These are phyloP conservation scores for Capsella bursapastoris DNA, from an alignment of 345 rosid species.

Conservation along the genomic window DNA sequence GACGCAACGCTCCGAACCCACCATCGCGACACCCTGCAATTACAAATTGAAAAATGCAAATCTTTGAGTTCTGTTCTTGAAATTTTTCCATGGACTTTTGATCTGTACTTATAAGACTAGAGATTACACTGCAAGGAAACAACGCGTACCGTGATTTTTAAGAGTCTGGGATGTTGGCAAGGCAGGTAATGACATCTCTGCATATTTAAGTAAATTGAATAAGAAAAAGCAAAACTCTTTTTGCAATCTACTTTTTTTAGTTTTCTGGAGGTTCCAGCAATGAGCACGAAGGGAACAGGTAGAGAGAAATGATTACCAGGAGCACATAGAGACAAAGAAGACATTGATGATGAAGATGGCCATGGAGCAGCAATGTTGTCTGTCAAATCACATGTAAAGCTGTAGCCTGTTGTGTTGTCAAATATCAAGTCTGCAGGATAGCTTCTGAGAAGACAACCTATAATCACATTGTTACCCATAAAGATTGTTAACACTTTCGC, in stretches of 20 bases:
- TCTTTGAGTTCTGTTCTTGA: conserved; percentile 10
- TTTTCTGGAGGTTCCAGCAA: not conserved
- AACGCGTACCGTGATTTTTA: conserved; percentile 62
- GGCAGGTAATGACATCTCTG: conserved; percentile 99
- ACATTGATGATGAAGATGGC: conserved; percentile 87
- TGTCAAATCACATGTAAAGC: conserved; percentile 93
- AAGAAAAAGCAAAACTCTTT: conserved; percentile 10
- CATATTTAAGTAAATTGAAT: conserved; percentile 36
- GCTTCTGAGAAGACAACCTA: conserved; percentile 93
- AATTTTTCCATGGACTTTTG: not conserved
- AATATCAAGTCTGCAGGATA: conserved; percentile 77
- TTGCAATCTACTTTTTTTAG: not conserved
- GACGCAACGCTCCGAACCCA: conserved; percentile 50
- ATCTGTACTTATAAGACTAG: conserved; percentile 1
- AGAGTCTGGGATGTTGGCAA: conserved; percentile 80
- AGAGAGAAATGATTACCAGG: conserved; percentile 60
- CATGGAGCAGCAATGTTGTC: conserved; percentile 98
- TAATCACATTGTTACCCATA: conserved; percentile 32
- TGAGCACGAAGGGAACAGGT: not conserved
- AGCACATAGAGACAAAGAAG: conserved; percentile 90
- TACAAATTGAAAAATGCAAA: not conserved
- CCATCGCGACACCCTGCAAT: conserved; percentile 64
- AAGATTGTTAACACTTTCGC: conserved; percentile 15
- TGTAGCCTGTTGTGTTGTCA: conserved; percentile 86
- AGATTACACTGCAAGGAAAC: conserved; percentile 4